Evolutionary conservation across 2,329 filamentous ascomycete species (phyloP).

Genomic region (Neopestalotiopsis sp.): DNA sequence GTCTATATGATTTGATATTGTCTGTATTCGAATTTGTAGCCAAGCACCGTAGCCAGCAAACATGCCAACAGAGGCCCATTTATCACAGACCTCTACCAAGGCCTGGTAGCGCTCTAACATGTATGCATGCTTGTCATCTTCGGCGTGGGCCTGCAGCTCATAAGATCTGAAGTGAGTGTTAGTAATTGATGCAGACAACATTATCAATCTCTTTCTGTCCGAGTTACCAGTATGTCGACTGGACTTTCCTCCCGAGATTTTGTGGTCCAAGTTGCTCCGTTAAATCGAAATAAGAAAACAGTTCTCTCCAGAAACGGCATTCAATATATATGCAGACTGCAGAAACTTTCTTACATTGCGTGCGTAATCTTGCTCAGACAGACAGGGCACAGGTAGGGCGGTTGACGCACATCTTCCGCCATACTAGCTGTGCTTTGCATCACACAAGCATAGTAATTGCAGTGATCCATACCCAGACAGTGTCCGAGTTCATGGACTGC

Average conservation of each 20-base stretch:
- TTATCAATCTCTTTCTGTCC: background rate
- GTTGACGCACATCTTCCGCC: constrained; percentile 64
- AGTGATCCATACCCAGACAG: constrained; percentile 71
- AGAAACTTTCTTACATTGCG: constrained; percentile 24
- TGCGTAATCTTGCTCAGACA: constrained; percentile 59
- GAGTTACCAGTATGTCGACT: background rate
- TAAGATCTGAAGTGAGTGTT: constrained; percentile 20
- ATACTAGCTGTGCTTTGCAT: constrained; percentile 66
- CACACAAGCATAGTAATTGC: constrained; percentile 66
- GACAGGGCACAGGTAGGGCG: constrained; percentile 66
- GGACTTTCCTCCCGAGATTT: background rate
- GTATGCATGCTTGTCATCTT: constrained; percentile 27
- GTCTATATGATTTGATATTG: background rate
- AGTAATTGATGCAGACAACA: background rate
- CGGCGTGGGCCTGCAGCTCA: constrained; percentile 24
- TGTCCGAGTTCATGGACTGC: constrained; percentile 70
- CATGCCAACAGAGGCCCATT: constrained; percentile 44
- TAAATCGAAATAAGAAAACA: background rate
- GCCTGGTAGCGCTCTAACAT: constrained; percentile 43
- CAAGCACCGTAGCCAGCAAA: constrained; percentile 52
- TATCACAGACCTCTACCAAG: constrained; percentile 46
- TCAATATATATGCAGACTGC: background rate
- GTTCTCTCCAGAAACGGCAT: background rate
- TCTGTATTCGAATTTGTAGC: constrained; percentile 38
- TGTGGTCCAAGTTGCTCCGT: background rate